Base-by-base conservation (phyloP, 805 yeast species). In the Tetrapisispora arboricola region DNA sequence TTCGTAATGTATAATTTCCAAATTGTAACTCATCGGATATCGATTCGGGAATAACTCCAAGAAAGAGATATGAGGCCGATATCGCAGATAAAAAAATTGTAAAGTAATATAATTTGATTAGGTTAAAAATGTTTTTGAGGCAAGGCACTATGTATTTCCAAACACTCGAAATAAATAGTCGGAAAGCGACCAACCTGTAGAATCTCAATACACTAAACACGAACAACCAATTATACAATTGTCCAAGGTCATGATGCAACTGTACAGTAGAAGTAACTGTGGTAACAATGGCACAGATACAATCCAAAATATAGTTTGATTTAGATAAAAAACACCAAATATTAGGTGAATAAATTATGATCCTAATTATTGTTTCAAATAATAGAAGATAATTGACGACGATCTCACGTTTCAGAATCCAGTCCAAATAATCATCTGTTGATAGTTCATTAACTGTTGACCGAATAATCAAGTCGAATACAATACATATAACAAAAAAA, bases 181-280 rank as follows among this genome's bases (percentile, higher is more conserved):
- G 17, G 10, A 13, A 12, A 11, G 16, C 12, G 12, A 30, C 27
- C 7, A 29, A n/a, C 15, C 34, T 37, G 20, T 30, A 30, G 24
- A 37, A 29, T 15, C 34, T 21, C 16, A 30, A 17, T 6, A 30
- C 17, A 9, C 15, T 6, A 18, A 37, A 37, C 16, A 30, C 13
- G n/a, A 37, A 22, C 2, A 37, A n/a, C 40, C 40, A 37, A 13
- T 29, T 30, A 22, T 30, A 37, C 3, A 17, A 6, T 29, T 37
- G 40, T 10, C 40, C 40, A 15, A 22, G 16, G 17, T 37, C 24
- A 28, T 36, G n/a, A 3, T 6, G 12, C 2, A 27, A 13, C 8
- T 36, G 32, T 3, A 28, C 9, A 2, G 31, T 28, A 4, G 28
- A 37, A 15, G 19, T 11, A 12, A 30, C 17, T 17, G 31, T 15